Conservation (phyloP, 768 basidiomycete species). For the Suillus clintonianus region DNA sequence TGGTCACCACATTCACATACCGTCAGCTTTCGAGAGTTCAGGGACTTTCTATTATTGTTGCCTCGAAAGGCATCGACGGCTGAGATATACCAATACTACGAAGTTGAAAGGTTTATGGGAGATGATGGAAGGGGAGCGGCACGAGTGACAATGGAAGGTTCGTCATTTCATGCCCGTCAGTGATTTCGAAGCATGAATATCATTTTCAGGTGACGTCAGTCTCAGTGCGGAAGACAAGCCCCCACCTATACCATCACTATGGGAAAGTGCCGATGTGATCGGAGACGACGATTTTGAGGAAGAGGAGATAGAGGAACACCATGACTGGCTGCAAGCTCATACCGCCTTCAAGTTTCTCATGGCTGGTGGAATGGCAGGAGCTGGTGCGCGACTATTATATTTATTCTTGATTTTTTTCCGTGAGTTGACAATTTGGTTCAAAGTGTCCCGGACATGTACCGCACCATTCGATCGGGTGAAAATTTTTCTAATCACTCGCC, state of each 20-base stretch:
- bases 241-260: slow-evolving; percentile 31
- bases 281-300: slow-evolving; percentile 44
- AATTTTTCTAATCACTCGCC: slow-evolving; percentile 91
- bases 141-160: slow-evolving; percentile 89
- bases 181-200: slow-evolving; percentile 19
- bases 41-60: slow-evolving; percentile 86
- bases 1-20: slow-evolving; percentile 66
- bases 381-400: slow-evolving; percentile 65
- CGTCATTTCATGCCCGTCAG: slow-evolving; percentile 20
- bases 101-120: slow-evolving; percentile 65
- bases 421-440: neutral
- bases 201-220: slow-evolving; percentile 68
- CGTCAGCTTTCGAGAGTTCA: slow-evolving; percentile 82
- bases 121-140: slow-evolving; percentile 79
- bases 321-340: slow-evolving; percentile 61
- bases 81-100: slow-evolving; percentile 87
- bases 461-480: slow-evolving; percentile 98
- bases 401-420: neutral
- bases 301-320: slow-evolving; percentile 62
- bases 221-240: slow-evolving; percentile 77
- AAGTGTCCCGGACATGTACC: slow-evolving; percentile 94
- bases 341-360: slow-evolving; percentile 87
- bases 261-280: slow-evolving; percentile 19
- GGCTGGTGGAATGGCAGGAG: slow-evolving; percentile 94
- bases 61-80: slow-evolving; percentile 77